These are phyloP conservation scores for Malus sieversii DNA, from an alignment of 306 rosid genomes.

Conservation along the genomic window DNA sequence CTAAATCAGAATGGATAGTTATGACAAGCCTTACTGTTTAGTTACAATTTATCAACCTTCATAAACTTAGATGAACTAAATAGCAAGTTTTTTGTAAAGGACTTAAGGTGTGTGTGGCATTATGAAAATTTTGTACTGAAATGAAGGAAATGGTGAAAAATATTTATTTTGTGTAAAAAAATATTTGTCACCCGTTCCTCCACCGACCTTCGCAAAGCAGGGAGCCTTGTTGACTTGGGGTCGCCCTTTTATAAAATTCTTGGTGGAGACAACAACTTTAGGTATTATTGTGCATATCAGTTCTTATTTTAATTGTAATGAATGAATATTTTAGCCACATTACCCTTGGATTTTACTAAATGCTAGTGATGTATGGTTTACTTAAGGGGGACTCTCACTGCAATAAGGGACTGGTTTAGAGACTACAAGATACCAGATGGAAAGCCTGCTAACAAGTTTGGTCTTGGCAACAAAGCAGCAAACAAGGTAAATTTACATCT, in stretches of 20 bases:
- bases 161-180: too few species aligned
- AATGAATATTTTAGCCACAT: not conserved
- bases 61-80: not conserved
- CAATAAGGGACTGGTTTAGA: conserved; percentile 90
- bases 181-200: too few species aligned
- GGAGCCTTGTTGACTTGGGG: too few species aligned
- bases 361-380: conserved; percentile 1
- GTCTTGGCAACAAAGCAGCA: conserved; percentile 81
- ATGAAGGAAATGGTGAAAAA: not conserved
- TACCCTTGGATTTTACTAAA: not conserved
- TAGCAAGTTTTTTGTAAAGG: not conserved
- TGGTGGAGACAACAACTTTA: not conserved
- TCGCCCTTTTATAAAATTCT: not conserved
- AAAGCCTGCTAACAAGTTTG: conserved; percentile 92
- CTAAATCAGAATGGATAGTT: not conserved
- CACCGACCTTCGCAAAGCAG: too few species aligned
- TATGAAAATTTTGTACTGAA: not conserved
- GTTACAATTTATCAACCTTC: not conserved
- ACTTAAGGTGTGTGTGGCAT: not conserved
- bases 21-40: not conserved
- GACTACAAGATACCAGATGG: conserved; percentile 97
- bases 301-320: not conserved
- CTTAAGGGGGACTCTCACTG: conserved; percentile 89
- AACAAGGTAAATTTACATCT: conserved; percentile 45
- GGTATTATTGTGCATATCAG: not conserved